A percentile compares a stretch with the other conserved stretches of the same genome.
Evolutionary conservation across 2,329 filamentous ascomycete genomes (phyloP).

Genomic region (Stagonosporopsis tanaceti): DNA sequence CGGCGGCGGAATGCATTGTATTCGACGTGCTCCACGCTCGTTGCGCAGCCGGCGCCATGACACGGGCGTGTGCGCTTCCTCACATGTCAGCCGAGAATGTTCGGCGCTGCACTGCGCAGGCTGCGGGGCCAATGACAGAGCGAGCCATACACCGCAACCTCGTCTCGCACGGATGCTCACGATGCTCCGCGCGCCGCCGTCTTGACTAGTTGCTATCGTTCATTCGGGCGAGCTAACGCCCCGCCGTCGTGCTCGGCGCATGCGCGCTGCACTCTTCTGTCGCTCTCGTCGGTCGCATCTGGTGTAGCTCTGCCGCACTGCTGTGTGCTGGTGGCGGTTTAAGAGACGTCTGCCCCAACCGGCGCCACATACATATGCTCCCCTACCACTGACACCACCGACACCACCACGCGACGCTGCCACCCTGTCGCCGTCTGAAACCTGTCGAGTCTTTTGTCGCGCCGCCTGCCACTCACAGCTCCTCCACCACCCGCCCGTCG

Average conservation of each 20-base stretch:
- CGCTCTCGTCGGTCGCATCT: constrained; percentile 17
- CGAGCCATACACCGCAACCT: constrained; percentile 12
- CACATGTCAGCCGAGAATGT: constrained; percentile 16
- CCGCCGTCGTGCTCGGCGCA: constrained; percentile 31
- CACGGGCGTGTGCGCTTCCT: background rate
- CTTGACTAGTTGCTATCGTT: constrained; percentile 28
- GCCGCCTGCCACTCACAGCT: constrained; percentile 20
- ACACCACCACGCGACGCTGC: constrained; percentile 30
- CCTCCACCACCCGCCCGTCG: constrained; percentile 1
- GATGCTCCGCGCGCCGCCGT: constrained; percentile 19
- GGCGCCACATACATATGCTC: constrained; percentile 16
- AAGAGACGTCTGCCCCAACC: constrained; percentile 12
- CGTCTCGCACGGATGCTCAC: constrained; percentile 12
- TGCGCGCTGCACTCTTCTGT: constrained; percentile 15
- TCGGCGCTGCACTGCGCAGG: background rate
- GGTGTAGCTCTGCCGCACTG: constrained; percentile 16
- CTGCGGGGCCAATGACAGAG: background rate
- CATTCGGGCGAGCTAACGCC: constrained; percentile 33
- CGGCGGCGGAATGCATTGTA: constrained; percentile 4
- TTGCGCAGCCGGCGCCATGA: background rate
- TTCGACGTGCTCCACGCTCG: constrained; percentile 5
- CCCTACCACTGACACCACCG: constrained; percentile 4
- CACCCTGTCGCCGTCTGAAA: constrained; percentile 30
- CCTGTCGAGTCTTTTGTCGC: constrained; percentile 31
- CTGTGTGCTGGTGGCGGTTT: constrained; percentile 24